Conservation (phyloP, 2,329 filamentous ascomycete species). For the Teratosphaeria destructans region DNA sequence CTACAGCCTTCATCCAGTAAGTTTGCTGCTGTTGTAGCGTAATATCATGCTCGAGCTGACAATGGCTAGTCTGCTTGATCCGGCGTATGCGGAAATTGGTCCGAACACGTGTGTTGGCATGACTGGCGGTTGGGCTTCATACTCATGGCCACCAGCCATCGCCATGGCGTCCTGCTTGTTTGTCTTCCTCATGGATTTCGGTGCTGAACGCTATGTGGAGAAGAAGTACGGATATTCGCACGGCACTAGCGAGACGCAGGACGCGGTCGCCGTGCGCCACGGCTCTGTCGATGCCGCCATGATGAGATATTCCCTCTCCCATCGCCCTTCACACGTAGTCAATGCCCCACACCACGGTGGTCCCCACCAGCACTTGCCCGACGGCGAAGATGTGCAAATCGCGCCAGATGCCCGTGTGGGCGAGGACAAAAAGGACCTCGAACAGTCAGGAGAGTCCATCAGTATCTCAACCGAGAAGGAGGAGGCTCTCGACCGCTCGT, state of each 20-base stretch:
- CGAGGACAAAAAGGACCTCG: not conserved
- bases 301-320: conserved; percentile 10
- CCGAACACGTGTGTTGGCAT: conserved; percentile 42
- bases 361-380: conserved; percentile 31
- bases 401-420: not conserved
- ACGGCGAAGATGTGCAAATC: conserved; percentile 24
- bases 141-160: conserved; percentile 45
- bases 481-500: conserved; percentile 26
- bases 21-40: conserved; percentile 1
- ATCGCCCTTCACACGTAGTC: conserved; percentile 3
- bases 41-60: not conserved
- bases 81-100: conserved; percentile 21
- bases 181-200: conserved; percentile 43
- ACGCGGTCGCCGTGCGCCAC: conserved; percentile 1
- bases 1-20: conserved; percentile 38
- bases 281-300: conserved; percentile 17
- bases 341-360: not conserved
- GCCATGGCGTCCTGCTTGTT: conserved; percentile 38
- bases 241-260: conserved; percentile 12
- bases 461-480: conserved; percentile 12
- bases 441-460: not conserved
- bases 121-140: conserved; percentile 42
- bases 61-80: conserved; percentile 25
- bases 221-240: conserved; percentile 34
- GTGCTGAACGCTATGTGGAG: conserved; percentile 41